A percentile compares a stretch with the other conserved stretches of the same genome.
phyloP scores from a whole-genome alignment of 2,329 filamentous ascomycete genomes.

The Sclerotinia borealis region DNA sequence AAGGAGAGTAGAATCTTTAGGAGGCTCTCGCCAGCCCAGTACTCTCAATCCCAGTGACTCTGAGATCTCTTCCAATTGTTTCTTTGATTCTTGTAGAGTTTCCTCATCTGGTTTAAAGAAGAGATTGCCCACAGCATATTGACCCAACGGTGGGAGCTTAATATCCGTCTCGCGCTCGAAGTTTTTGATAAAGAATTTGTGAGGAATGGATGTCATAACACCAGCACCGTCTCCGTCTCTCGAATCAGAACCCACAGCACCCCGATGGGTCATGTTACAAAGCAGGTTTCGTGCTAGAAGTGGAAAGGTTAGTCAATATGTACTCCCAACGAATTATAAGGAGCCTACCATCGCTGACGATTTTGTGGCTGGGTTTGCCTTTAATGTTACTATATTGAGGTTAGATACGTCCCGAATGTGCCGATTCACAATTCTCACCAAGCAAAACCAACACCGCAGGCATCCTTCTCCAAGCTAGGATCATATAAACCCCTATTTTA shows the following conservation, averaged over 20 bases:
- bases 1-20: slow-evolving; percentile 85
- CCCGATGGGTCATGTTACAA: slow-evolving; percentile 99
- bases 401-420: slow-evolving; percentile 19
- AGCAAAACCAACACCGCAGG: slow-evolving; percentile 97
- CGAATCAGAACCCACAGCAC: slow-evolving; percentile 94
- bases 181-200: slow-evolving; percentile 98
- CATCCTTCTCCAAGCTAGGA: slow-evolving; percentile 95
- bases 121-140: slow-evolving; percentile 95
- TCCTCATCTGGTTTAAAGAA: slow-evolving; percentile 98
- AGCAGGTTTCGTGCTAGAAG: slow-evolving; percentile 76
- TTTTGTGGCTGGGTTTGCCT: slow-evolving; percentile 95
- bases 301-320: slow-evolving; percentile 31
- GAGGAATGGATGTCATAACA: slow-evolving; percentile 98
- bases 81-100: slow-evolving; percentile 82
- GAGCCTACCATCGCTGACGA: slow-evolving; percentile 83
- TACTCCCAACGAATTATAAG: slow-evolving; percentile 5
- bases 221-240: slow-evolving; percentile 97
- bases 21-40: slow-evolving; percentile 93
- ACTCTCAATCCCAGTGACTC: slow-evolving; percentile 82
- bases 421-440: slow-evolving; percentile 56
- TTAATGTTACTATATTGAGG: slow-evolving; percentile 73
- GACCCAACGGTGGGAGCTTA: slow-evolving; percentile 78
- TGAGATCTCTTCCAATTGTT: slow-evolving; percentile 90
- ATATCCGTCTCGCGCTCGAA: slow-evolving; percentile 88
- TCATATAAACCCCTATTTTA: slow-evolving; percentile 74